Evolutionary conservation across 2,329 filamentous ascomycete genomes (phyloP).

Genomic region (Pyricularia grisea): DNA sequence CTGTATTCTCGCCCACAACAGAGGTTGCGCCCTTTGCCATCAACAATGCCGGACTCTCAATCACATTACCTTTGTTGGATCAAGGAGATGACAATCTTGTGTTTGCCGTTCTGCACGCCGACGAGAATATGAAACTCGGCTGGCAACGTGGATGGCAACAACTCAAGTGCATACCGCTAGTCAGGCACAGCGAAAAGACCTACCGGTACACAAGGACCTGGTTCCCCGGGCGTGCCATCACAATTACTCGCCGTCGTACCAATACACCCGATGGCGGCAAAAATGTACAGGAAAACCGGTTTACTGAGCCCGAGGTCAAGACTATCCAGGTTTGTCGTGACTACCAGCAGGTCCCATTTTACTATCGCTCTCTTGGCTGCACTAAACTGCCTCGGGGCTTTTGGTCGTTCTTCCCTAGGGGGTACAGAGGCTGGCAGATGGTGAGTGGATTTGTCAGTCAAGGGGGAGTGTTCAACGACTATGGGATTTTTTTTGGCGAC

Average conservation of each 20-base stretch:
- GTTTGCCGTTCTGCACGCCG: slow-evolving; percentile 5
- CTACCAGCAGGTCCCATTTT: slow-evolving; percentile 6
- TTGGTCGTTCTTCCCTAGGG: slow-evolving; percentile 2
- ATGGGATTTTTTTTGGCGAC: slow-evolving; percentile 6
- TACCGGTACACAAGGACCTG: slow-evolving; percentile 6
- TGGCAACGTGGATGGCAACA: neutral
- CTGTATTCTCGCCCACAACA: neutral
- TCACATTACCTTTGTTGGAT: slow-evolving; percentile 5
- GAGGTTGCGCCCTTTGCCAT: slow-evolving; percentile 2
- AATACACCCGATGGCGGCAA: neutral
- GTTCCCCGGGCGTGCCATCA: slow-evolving; percentile 2
- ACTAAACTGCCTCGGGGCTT: neutral
- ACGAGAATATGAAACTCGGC: neutral
- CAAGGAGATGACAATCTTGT: slow-evolving; percentile 4
- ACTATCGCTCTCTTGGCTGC: slow-evolving; percentile 4
- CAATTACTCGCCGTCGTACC: neutral
- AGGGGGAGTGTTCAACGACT: slow-evolving; percentile 6
- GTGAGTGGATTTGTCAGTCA: neutral
- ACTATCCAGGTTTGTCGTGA: slow-evolving; percentile 6
- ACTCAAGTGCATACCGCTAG: slow-evolving; percentile 2
- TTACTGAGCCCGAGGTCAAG: neutral
- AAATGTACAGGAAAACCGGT: neutral
- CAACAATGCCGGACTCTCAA: slow-evolving; percentile 7
- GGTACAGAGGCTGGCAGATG: neutral
- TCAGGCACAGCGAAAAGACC: neutral